Conservation (phyloP, 1,139 yeast species). For the Geotrichum aggregatum region DNA sequence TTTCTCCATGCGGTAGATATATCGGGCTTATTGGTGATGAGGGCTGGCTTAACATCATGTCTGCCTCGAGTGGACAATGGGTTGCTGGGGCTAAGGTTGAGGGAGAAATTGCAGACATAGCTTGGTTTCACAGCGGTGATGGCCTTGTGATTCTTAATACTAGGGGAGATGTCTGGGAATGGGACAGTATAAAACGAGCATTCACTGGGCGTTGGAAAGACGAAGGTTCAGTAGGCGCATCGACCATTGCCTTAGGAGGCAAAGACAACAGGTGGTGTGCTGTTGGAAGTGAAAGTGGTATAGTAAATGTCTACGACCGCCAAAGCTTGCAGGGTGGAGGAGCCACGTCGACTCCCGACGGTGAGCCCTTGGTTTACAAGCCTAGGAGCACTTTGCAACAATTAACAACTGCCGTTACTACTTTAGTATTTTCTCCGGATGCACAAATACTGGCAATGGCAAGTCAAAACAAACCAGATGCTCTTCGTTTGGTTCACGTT, state of each 20-base stretch:
- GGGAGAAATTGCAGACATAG: conserved; percentile 76
- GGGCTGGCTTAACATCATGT: conserved; percentile 85
- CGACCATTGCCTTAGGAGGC: conserved; percentile 79
- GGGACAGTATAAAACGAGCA: conserved; percentile 49
- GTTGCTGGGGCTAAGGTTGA: conserved; percentile 81
- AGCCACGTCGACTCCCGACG: conserved; percentile 24
- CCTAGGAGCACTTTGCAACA: conserved; percentile 62
- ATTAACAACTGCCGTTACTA: conserved; percentile 73
- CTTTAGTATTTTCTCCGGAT: conserved; percentile 72
- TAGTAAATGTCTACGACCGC: conserved; percentile 82
- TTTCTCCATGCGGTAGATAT: conserved; percentile 65
- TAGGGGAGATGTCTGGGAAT: conserved; percentile 92
- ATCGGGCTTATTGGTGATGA: conserved; percentile 76
- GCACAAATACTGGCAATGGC: conserved; percentile 88
- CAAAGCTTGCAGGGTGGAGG: conserved; percentile 25
- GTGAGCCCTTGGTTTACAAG: conserved; percentile 30
- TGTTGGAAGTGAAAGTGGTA: conserved; percentile 82
- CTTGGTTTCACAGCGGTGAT: conserved; percentile 55
- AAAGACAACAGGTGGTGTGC: conserved; percentile 76
- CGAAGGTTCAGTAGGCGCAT: conserved; percentile 79
- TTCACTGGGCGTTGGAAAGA: conserved; percentile 76
- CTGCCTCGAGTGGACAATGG: conserved; percentile 80
- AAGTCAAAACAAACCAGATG: conserved; percentile 80
- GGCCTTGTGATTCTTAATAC: conserved; percentile 59
- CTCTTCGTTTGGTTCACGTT: conserved; percentile 78